Evolutionary conservation across 257 asterid species (phyloP), one percentile per base, ranked within the genome.

Genomic region (Schizonepeta tenuifolia): DNA sequence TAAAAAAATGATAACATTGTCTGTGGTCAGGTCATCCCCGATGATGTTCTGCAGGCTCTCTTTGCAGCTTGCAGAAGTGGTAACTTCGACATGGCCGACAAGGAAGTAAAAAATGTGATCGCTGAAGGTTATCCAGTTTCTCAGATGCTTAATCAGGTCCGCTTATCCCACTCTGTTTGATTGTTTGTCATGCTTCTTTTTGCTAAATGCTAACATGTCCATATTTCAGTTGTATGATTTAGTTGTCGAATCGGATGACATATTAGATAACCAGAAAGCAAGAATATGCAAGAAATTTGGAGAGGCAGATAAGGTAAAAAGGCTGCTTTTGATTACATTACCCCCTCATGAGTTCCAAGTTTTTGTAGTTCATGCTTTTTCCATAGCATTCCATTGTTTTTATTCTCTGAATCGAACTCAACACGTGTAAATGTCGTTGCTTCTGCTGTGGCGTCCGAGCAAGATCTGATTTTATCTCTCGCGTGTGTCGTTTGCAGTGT

Each of bases 111-210:
- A 75, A 87, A 88, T 67, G 86, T 88, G 62, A 87, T 88, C 57
- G 96, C 98, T 15, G 99, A 91, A 84, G 99, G 99, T 58, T 91
- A 94, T 84, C 98, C 99, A 31, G 95, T 74, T 78, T 87, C 99
- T 78, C 98, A 89, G 87, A 85, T 85, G 87, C 86, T 94, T 61
- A 87, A 82, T 70, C 99, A 94, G 98, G 99, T 94, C 44, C 51
- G 69, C 9, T 59, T 80, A 35, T 49, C 49, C 67, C 65, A 50
- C 61, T 62, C 49, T 46, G 8, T 44, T 68, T 24, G 12, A 44
- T 64, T 62, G 15, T 50, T 62, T 46, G 36, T 47, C 2, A 47
- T 55, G 55, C 15, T 38, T 63, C 6, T 44, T 24, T 22, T 22
- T 64, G 26, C 64, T 35, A 67, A 80, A 65, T 44, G 73, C 83